phyloP scores from a whole-genome alignment of 2,329 filamentous ascomycete genomes.

The Xylaria polymorpha region DNA sequence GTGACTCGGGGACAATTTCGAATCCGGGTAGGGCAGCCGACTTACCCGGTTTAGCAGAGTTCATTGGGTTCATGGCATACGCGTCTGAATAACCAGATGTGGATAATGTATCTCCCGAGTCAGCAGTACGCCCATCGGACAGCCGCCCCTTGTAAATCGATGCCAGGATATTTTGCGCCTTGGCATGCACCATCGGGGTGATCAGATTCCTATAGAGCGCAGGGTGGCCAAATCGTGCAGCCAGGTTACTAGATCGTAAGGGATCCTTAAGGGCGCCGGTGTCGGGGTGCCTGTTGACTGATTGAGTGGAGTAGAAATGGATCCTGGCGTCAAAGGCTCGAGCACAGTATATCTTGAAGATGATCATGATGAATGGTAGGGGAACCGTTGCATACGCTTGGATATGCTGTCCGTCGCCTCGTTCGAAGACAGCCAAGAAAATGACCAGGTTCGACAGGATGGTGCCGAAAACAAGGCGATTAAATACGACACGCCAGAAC shows the following conservation, averaged over 20 bases:
- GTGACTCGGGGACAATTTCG: slow-evolving; percentile 86
- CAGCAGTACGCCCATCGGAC: slow-evolving; percentile 71
- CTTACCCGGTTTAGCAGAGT: slow-evolving; percentile 62
- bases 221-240: slow-evolving; percentile 84
- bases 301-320: slow-evolving; percentile 80
- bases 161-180: slow-evolving; percentile 86
- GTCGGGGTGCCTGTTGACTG: slow-evolving; percentile 62
- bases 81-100: slow-evolving; percentile 84
- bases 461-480: slow-evolving; percentile 86
- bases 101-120: slow-evolving; percentile 66
- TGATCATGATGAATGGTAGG: slow-evolving; percentile 79
- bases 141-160: slow-evolving; percentile 86
- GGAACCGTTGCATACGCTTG: slow-evolving; percentile 78
- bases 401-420: slow-evolving; percentile 68
- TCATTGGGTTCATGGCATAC: slow-evolving; percentile 84
- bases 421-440: slow-evolving; percentile 78
- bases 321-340: slow-evolving; percentile 81
- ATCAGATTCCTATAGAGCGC: slow-evolving; percentile 42
- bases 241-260: slow-evolving; percentile 73
- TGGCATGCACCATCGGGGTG: slow-evolving; percentile 62
- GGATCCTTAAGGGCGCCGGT: slow-evolving; percentile 62
- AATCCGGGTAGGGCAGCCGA: slow-evolving; percentile 73
- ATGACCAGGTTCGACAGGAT: slow-evolving; percentile 83
- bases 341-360: slow-evolving; percentile 88
- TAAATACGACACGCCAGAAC: slow-evolving; percentile 92